Evolutionary conservation across 2,329 filamentous ascomycete genomes (phyloP).

Genomic region (Gliomastix tumulicola): DNA sequence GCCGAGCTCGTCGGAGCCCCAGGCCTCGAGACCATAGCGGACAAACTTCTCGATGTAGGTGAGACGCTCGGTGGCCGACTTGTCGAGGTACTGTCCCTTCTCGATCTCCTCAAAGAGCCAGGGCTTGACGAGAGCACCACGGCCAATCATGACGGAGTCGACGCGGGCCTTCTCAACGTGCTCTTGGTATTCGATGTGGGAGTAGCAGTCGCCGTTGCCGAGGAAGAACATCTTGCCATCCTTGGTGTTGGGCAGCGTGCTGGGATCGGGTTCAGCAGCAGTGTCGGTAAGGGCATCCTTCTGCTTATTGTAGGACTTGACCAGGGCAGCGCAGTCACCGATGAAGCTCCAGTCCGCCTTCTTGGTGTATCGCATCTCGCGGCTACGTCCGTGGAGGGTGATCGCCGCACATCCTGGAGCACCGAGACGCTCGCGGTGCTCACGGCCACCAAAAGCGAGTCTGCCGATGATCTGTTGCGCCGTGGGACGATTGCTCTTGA

Average conservation of each 20-base stretch:
- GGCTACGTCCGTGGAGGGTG: constrained; percentile 85
- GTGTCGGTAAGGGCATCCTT: constrained; percentile 67
- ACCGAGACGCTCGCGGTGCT: constrained; percentile 62
- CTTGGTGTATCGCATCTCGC: constrained; percentile 90
- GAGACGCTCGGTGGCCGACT: constrained; percentile 81
- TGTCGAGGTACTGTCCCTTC: constrained; percentile 88
- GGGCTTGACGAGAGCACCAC: constrained; percentile 92
- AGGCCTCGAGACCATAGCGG: constrained; percentile 84
- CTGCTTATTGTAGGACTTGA: constrained; percentile 71
- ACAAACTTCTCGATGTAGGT: constrained; percentile 82
- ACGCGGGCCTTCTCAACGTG: constrained; percentile 73
- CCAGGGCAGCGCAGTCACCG: constrained; percentile 76
- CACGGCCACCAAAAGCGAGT: constrained; percentile 71
- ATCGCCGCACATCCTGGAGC: constrained; percentile 88
- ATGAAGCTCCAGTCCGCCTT: constrained; percentile 96
- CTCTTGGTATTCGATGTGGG: constrained; percentile 77
- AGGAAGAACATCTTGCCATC: constrained; percentile 78
- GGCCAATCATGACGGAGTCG: constrained; percentile 95
- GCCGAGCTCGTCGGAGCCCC: constrained; percentile 93
- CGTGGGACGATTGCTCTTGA: constrained; percentile 70
- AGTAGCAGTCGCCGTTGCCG: constrained; percentile 95
- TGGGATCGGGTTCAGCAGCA: constrained; percentile 65
- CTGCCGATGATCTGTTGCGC: constrained; percentile 77
- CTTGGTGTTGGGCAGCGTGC: constrained; percentile 59
- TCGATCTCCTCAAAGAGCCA: constrained; percentile 98